These are phyloP conservation scores for Xylaria sp. DNA, from an alignment of 2,329 filamentous ascomycete species.

Conservation along the genomic window DNA sequence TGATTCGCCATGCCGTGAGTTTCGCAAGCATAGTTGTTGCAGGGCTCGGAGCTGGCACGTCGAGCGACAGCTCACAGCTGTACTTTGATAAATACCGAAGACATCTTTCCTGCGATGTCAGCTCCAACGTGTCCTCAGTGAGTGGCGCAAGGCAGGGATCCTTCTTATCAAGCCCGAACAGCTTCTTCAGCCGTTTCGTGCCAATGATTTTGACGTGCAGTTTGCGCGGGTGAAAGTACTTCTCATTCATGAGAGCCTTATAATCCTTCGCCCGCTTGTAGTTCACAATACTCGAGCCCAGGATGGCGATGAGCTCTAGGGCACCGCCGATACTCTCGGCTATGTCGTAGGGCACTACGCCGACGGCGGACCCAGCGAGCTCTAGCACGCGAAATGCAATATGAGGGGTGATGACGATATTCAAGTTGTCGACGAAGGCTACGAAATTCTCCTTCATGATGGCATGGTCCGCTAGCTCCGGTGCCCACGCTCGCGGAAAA, in stretches of 20 bases:
- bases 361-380: slow-evolving; percentile 41
- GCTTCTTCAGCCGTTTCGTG: slow-evolving; percentile 43
- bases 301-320: slow-evolving; percentile 41
- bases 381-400: slow-evolving; percentile 46
- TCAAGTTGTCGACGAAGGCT: slow-evolving; percentile 53
- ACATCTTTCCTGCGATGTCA: slow-evolving; percentile 42
- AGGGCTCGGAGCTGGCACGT: slow-evolving; percentile 30
- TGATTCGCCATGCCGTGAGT: slow-evolving; percentile 46
- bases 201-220: slow-evolving; percentile 46
- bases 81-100: slow-evolving; percentile 37
- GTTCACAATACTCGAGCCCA: slow-evolving; percentile 42
- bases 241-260: slow-evolving; percentile 47
- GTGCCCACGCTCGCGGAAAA: slow-evolving; percentile 46
- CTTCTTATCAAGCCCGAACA: slow-evolving; percentile 42
- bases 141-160: slow-evolving; percentile 41
- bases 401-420: slow-evolving; percentile 50
- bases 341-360: slow-evolving; percentile 48
- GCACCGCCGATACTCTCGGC: slow-evolving; percentile 38
- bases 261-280: slow-evolving; percentile 47
- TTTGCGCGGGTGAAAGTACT: slow-evolving; percentile 49
- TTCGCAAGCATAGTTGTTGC: slow-evolving; percentile 43
- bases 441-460: slow-evolving; percentile 46
- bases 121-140: slow-evolving; percentile 41
- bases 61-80: slow-evolving; percentile 36
- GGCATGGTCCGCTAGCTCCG: slow-evolving; percentile 40